These are phyloP conservation scores for Orbilia javanica DNA, from an alignment of 2,329 filamentous ascomycete genomes.

Conservation along the genomic window DNA sequence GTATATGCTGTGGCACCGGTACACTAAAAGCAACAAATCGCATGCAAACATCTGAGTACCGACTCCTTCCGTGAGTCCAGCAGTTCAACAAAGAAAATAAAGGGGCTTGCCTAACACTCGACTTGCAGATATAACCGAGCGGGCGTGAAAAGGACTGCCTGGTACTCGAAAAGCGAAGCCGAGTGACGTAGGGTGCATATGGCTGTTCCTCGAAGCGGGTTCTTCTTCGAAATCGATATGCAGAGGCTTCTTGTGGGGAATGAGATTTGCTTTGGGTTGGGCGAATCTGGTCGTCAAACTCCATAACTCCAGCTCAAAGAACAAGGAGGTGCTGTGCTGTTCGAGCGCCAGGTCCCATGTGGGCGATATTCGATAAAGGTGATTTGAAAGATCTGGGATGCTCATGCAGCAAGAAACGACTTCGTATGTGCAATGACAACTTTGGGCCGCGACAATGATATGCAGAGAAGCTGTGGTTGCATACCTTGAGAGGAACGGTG, in stretches of 20 bases:
- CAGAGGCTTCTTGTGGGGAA: constrained; percentile 48
- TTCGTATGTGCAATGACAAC: constrained; percentile 33
- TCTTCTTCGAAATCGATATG: constrained; percentile 30
- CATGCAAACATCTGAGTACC: constrained; percentile 35
- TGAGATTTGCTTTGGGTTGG: constrained; percentile 33
- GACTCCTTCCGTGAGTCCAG: constrained; percentile 12
- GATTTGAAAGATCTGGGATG: constrained; percentile 39
- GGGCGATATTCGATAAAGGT: constrained; percentile 41
- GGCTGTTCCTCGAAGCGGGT: constrained; percentile 28
- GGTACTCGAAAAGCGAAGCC: constrained; percentile 14
- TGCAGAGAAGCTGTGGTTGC: constrained; percentile 17
- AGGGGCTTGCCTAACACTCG: constrained; percentile 39
- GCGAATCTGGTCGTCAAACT: constrained; percentile 8
- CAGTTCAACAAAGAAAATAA: constrained; percentile 39
- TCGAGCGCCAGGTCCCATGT: constrained; percentile 21
- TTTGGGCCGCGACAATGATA: constrained; percentile 12
- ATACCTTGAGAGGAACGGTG: constrained; percentile 22
- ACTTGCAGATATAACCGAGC: constrained; percentile 35
- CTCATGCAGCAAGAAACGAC: constrained; percentile 30
- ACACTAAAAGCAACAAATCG: constrained; percentile 19
- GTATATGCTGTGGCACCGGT: constrained; percentile 14
- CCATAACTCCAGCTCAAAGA: not conserved
- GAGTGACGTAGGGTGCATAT: constrained; percentile 47
- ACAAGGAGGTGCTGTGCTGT: constrained; percentile 23
- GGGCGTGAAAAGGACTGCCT: not conserved